These are phyloP conservation scores for Leucogyrophana mollusca DNA, from an alignment of 768 basidiomycete genomes.

Conservation along the genomic window DNA sequence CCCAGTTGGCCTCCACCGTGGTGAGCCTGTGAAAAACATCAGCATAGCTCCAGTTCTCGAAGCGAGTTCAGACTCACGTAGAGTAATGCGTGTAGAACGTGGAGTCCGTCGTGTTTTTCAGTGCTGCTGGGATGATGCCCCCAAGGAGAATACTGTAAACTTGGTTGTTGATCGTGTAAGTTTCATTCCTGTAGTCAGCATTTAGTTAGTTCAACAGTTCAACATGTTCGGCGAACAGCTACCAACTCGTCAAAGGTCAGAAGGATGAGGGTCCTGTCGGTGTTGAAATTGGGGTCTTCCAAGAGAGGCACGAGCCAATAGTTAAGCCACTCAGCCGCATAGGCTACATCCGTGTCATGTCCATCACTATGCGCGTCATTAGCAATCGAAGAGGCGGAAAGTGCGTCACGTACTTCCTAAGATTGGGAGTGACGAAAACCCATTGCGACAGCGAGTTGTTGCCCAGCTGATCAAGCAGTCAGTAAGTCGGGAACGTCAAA, in stretches of 20 bases:
- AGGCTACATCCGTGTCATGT: slow-evolving; percentile 56
- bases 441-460: slow-evolving; percentile 52
- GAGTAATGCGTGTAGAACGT: slow-evolving; percentile 63
- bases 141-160: slow-evolving; percentile 45
- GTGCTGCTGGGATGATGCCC: slow-evolving; percentile 38
- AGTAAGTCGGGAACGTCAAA: slow-evolving; percentile 5
- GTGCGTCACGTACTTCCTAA: slow-evolving; percentile 22
- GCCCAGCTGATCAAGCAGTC: slow-evolving; percentile 17
- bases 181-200: slow-evolving; percentile 18
- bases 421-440: slow-evolving; percentile 61
- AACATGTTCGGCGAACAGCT: too few relatives aligned
- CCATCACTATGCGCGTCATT: slow-evolving; percentile 42
- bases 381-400: background rate
- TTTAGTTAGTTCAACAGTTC: background rate
- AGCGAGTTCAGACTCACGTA: slow-evolving; percentile 11
- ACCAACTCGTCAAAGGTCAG: slow-evolving; percentile 62
- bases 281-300: slow-evolving; percentile 50
- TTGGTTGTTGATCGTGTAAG: slow-evolving; percentile 39
- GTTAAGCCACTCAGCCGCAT: slow-evolving; percentile 43
- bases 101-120: slow-evolving; percentile 45
- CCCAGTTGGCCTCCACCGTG: slow-evolving; percentile 61
- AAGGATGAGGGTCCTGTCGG: slow-evolving; percentile 51
- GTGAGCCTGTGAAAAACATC: slow-evolving; percentile 33
- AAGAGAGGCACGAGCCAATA: slow-evolving; percentile 54
- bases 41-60: background rate